Evolutionary conservation across 164 flowering plant genomes (phyloP).

Genomic region (Piper betle): DNA sequence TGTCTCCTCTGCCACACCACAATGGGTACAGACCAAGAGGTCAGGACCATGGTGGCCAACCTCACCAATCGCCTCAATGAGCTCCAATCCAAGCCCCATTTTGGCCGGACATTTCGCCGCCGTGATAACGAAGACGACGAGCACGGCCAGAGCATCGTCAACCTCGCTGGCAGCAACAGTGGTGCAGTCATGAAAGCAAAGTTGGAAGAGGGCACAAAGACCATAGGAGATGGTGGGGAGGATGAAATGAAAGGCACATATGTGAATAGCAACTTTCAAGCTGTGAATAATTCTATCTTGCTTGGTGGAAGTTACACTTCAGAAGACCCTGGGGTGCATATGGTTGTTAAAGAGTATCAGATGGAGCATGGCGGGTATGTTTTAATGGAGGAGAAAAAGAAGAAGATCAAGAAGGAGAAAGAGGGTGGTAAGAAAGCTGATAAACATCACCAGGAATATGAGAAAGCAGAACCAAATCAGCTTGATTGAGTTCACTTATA

Average conservation of each 20-base stretch:
- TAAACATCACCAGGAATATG: neutral
- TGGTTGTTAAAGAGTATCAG: conserved; percentile 32
- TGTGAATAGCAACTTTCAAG: conserved; percentile 73
- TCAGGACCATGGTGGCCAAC: conserved; percentile 38
- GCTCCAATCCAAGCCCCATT: conserved; percentile 24
- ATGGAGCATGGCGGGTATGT: conserved; percentile 9
- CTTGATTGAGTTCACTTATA: too few species aligned
- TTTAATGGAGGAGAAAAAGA: conserved; percentile 10
- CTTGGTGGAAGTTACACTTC: conserved; percentile 44
- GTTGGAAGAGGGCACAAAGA: conserved; percentile 12
- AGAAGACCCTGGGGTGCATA: conserved; percentile 75
- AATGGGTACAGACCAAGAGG: conserved; percentile 24
- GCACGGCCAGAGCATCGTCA: conserved; percentile 37
- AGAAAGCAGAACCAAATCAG: neutral
- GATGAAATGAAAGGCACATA: conserved; percentile 28
- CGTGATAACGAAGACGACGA: conserved; percentile 15
- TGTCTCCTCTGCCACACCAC: neutral
- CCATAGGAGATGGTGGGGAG: conserved; percentile 12
- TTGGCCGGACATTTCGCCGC: conserved; percentile 8
- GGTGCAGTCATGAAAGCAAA: conserved; percentile 61
- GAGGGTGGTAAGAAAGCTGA: neutral
- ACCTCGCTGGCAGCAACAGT: conserved; percentile 54
- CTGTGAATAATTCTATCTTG: conserved; percentile 75
- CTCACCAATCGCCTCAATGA: conserved; percentile 27
- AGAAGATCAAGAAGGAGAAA: neutral